These are phyloP conservation scores for Eucalyptus tenuipes DNA, from an alignment of 345 rosid species.

Conservation along the genomic window DNA sequence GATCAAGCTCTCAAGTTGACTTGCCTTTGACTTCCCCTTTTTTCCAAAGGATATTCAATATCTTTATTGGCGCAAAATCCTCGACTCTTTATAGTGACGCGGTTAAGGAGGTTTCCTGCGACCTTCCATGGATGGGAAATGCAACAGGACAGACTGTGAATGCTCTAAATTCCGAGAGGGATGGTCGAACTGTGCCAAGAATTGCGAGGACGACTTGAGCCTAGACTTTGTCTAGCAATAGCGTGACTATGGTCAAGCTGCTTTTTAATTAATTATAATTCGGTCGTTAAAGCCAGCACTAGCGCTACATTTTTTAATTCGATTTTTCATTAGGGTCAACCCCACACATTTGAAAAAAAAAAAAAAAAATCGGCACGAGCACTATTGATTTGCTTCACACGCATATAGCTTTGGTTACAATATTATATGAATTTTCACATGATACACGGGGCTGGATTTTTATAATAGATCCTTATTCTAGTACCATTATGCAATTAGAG, in stretches of 20 bases:
- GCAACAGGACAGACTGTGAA: neutral
- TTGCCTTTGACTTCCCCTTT: neutral
- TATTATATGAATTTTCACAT: neutral
- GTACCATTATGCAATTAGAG: neutral
- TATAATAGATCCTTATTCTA: neutral
- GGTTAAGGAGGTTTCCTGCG: neutral
- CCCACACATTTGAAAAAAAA: neutral
- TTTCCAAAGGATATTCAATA: neutral
- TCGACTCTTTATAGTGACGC: no score
- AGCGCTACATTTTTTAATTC: neutral
- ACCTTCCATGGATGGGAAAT: neutral
- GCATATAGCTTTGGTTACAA: neutral
- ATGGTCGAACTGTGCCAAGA: neutral
- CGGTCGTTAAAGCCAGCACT: neutral
- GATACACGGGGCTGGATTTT: neutral
- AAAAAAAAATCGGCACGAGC: neutral
- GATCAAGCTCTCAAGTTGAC: neutral
- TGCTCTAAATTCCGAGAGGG: neutral
- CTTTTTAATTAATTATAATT: neutral
- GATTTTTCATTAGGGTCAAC: neutral
- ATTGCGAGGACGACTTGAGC: neutral
- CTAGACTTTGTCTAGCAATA: neutral
- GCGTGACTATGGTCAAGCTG: neutral
- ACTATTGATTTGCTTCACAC: neutral
- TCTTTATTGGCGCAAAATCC: neutral